phyloP scores from a whole-genome alignment of 371 early-diverging fungal genomes.

The Syncephalastrum racemosum region DNA sequence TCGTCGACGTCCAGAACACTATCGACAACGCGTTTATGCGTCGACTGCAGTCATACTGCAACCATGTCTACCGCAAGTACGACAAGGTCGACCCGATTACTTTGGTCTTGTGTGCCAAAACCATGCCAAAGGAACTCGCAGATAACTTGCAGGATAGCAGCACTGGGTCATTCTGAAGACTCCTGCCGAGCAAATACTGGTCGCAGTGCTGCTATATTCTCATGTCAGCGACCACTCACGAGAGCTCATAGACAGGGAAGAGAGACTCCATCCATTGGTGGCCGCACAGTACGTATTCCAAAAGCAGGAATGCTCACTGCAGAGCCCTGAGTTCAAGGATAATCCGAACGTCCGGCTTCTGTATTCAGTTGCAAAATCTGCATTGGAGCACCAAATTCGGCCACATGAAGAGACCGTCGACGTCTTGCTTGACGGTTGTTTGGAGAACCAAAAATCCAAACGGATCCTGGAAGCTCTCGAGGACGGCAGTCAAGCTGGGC shows the following conservation, averaged over 20 bases:
- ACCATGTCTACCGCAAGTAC: slow-evolving; percentile 1
- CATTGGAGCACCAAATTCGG: slow-evolving; percentile 2
- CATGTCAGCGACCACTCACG: neutral
- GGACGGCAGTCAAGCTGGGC: slow-evolving; percentile 3
- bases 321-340: slow-evolving; percentile 7
- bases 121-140: neutral
- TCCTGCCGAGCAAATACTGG: slow-evolving; percentile 4
- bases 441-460: slow-evolving; percentile 12
- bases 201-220: slow-evolving; percentile 1
- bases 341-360: slow-evolving; percentile 8
- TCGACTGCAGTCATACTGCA: slow-evolving; percentile 4
- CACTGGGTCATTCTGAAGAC: neutral
- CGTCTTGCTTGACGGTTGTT: slow-evolving; percentile 6
- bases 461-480: slow-evolving; percentile 5
- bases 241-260: neutral
- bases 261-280: slow-evolving; percentile 6
- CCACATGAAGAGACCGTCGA: slow-evolving; percentile 6
- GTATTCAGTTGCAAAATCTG: slow-evolving; percentile 5
- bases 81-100: slow-evolving; percentile 5
- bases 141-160: slow-evolving; percentile 1
- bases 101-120: slow-evolving; percentile 1
- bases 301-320: slow-evolving; percentile 8
- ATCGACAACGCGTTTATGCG: slow-evolving; percentile 4
- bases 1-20: slow-evolving; percentile 5
- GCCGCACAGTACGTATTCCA: slow-evolving; percentile 10